Percentiles rank a stretch among this genome's conserved stretches.
Evolutionary conservation across 2,329 filamentous ascomycete species (phyloP).

Genomic region (Cladophialophora exuberans): DNA sequence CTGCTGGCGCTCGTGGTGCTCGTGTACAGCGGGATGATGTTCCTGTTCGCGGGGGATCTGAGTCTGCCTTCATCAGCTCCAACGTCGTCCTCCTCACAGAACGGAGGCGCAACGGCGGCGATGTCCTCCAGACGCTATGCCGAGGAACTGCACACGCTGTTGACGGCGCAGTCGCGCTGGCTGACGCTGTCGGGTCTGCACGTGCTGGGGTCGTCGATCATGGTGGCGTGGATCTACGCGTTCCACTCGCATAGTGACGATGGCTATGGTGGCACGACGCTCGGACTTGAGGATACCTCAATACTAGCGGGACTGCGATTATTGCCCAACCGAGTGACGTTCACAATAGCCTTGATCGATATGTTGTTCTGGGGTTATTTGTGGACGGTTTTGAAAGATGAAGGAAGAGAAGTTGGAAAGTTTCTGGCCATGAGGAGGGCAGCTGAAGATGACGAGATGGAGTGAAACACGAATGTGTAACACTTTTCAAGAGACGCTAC

Average conservation of each 20-base stretch:
- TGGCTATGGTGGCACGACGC: no score
- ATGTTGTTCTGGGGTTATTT: slow-evolving; percentile 36
- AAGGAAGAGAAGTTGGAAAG: slow-evolving; percentile 26
- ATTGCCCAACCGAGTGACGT: slow-evolving; percentile 32
- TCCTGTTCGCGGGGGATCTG: slow-evolving; percentile 31
- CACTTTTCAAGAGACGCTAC: not conserved
- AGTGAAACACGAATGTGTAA: not conserved
- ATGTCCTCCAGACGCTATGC: slow-evolving; percentile 19
- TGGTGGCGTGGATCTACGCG: slow-evolving; percentile 32
- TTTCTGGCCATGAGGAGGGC: slow-evolving; percentile 23
- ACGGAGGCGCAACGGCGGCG: not conserved
- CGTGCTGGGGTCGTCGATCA: slow-evolving; percentile 18
- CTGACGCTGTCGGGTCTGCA: slow-evolving; percentile 27
- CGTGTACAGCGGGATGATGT: slow-evolving; percentile 21
- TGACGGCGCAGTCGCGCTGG: slow-evolving; percentile 29
- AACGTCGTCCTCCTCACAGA: slow-evolving; percentile 4
- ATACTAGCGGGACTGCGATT: slow-evolving; percentile 1
- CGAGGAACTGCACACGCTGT: slow-evolving; percentile 28
- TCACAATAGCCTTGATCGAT: slow-evolving; percentile 27
- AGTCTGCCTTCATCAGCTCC: slow-evolving; percentile 1
- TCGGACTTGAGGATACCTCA: no score
- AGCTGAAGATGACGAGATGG: slow-evolving; percentile 23
- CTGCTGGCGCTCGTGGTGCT: slow-evolving; percentile 25
- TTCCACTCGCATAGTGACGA: slow-evolving; percentile 27
- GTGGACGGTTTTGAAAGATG: slow-evolving; percentile 33